phyloP scores from a whole-genome alignment of 2,329 filamentous ascomycete genomes.

The Colletotrichum lentis region DNA sequence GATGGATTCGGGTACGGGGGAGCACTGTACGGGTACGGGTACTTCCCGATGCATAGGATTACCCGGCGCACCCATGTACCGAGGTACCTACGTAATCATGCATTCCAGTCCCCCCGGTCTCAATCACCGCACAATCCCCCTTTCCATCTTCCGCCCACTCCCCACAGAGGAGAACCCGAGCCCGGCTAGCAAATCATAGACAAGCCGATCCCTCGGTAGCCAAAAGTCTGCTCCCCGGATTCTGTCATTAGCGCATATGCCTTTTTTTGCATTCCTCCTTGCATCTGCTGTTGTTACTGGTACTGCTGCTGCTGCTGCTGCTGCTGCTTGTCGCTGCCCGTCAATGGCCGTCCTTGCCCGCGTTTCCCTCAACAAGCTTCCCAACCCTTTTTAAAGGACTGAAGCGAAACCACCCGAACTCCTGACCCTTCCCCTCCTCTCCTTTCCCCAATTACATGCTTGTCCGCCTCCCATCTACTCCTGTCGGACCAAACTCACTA shows the following conservation, averaged over 20 bases:
- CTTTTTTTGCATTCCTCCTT: constrained; percentile 16
- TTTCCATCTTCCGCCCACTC: neutral
- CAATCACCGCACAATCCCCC: constrained; percentile 20
- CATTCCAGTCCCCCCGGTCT: constrained; percentile 2
- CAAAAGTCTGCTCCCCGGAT: constrained; percentile 34
- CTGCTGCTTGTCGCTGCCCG: constrained; percentile 11
- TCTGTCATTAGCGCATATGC: constrained; percentile 37
- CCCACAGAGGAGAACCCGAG: constrained; percentile 21
- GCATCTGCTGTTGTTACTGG: constrained; percentile 3
- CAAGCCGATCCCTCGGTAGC: constrained; percentile 27
- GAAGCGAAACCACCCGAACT: constrained; percentile 37
- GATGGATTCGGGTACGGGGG: neutral
- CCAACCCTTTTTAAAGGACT: constrained; percentile 35
- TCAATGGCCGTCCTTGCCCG: constrained; percentile 23
- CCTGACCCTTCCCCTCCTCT: constrained; percentile 1
- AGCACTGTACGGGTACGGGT: neutral
- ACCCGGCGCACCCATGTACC: constrained; percentile 17
- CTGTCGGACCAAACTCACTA: constrained; percentile 14
- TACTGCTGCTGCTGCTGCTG: constrained; percentile 8
- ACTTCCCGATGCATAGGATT: constrained; percentile 9
- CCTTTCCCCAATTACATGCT: neutral
- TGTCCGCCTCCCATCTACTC: neutral
- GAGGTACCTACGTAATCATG: constrained; percentile 33
- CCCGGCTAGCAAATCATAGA: constrained; percentile 36
- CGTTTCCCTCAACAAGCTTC: constrained; percentile 36